Evolutionary conservation across 1,284 basidiomycete genomes (phyloP), one percentile per base, ranked within the genome.

Genomic region (Fomitopsis schrenkii): DNA sequence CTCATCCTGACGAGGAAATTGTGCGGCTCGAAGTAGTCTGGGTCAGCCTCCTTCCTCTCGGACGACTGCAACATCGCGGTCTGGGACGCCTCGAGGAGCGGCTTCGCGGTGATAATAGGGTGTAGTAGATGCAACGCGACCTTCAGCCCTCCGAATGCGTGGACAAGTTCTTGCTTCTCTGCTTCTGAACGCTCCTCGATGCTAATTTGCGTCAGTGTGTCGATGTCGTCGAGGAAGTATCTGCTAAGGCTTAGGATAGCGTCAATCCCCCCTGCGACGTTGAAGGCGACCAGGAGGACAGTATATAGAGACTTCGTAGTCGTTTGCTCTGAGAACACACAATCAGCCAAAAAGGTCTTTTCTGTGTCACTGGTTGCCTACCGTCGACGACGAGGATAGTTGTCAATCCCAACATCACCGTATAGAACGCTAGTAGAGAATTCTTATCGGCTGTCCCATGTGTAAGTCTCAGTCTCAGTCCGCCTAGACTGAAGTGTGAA

Each of bases 1-100:
- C 97, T 89, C 66, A 97, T 79, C 64, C 83, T 85, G 62, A 98
- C 87, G 56, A 99, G 81, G 74, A 97, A 91, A 69, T 91, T 89
- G 71, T 90, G 87, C 0, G 94, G 85, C 68, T 95, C 90, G 67
- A 97, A 97, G 72, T 88, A 91, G 52, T 86, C 86, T 5, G 79
- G 74, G 64, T 93, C 89, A 0, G 84, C 87, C 36, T 91, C 88
- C 68, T 86, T 84, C 75, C 91, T 93, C 74, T 93, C 91, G 9
- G 86, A 83, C n/a, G 86, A 88, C 58, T 84, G 75, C 22, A 94
- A 81, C 22, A 91, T 77, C 2, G 81, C 73, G 0, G 95, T 97
- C 73, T 98, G 95, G 1, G 87, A 81, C 12, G 93, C 93, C 63
- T 98, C 95, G 60, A 95, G 82, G 28, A 97, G 79, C 14, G 91